A percentile compares a stretch with the other conserved stretches of the same genome.
Conservation (phyloP, 2,329 filamentous ascomycete genomes). For the Triangularia setosa region DNA sequence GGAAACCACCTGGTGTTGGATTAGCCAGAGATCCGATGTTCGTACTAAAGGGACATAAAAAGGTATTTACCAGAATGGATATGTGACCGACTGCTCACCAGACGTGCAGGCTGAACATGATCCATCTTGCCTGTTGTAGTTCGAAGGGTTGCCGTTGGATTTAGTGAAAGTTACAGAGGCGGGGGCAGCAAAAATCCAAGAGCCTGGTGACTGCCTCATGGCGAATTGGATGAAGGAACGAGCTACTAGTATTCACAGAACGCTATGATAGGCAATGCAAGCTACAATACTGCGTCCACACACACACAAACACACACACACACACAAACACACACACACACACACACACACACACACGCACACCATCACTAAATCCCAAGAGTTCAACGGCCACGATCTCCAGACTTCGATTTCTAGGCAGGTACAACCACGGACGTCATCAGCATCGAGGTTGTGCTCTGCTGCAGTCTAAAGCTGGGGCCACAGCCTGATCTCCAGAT, state of each 20-base stretch:
- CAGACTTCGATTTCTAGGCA: not conserved
- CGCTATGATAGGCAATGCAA: not conserved
- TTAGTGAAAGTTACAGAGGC: not conserved
- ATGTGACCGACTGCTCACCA: slow-evolving; percentile 31
- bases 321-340: no score
- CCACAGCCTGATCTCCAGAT: not conserved
- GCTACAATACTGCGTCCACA: not conserved
- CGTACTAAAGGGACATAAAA: not conserved
- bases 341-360: no score
- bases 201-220: not conserved
- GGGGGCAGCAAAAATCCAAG: not conserved
- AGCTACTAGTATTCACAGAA: not conserved
- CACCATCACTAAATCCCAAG: not conserved
- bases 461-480: not conserved
- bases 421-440: not conserved
- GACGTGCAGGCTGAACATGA: slow-evolving; percentile 35
- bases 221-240: not conserved
- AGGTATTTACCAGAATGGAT: slow-evolving; percentile 22
- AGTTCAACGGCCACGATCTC: not conserved
- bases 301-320: no score
- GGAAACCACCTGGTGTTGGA: slow-evolving; percentile 58
- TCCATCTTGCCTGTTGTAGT: not conserved
- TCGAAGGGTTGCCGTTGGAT: not conserved
- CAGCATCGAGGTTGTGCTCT: not conserved
- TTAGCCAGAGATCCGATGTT: not conserved